Conservation (phyloP, 2,329 filamentous ascomycete genomes). For the Aspergillus phoenicis region DNA sequence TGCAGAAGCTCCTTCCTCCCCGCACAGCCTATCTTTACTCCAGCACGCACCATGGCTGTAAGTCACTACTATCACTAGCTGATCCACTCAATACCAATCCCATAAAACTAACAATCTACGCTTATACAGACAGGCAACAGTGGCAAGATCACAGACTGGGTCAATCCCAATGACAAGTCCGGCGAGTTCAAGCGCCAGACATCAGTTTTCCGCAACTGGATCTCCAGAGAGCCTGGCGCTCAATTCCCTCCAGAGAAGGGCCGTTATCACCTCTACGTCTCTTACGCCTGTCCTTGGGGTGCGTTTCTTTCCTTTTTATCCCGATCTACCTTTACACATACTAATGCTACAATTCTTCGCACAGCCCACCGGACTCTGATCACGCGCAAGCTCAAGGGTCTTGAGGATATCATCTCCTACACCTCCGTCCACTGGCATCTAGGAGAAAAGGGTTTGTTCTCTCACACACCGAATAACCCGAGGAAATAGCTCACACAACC, state of each 20-base stretch:
- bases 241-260: slow-evolving; percentile 83
- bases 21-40: slow-evolving; percentile 19
- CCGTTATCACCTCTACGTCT: slow-evolving; percentile 92
- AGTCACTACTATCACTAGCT: slow-evolving; percentile 6
- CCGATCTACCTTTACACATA: neutral
- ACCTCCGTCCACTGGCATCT: slow-evolving; percentile 95
- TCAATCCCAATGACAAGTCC: slow-evolving; percentile 71
- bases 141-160: slow-evolving; percentile 78
- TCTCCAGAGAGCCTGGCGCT: slow-evolving; percentile 71
- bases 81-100: neutral
- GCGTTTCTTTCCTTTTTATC: slow-evolving; percentile 10
- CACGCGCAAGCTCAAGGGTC: slow-evolving; percentile 83
- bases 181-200: slow-evolving; percentile 92
- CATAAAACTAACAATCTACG: neutral
- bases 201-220: slow-evolving; percentile 78
- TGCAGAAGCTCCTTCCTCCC: slow-evolving; percentile 23
- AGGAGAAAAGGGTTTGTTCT: slow-evolving; percentile 59
- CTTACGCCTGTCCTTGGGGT: slow-evolving; percentile 91
- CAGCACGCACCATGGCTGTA: slow-evolving; percentile 39
- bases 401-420: slow-evolving; percentile 77
- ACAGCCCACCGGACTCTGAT: slow-evolving; percentile 85
- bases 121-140: slow-evolving; percentile 29
- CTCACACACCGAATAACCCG: slow-evolving; percentile 8
- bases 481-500: neutral
- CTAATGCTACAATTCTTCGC: neutral